A percentile compares a stretch with the other conserved stretches of the same genome.
Evolutionary conservation across 1,284 basidiomycete genomes (phyloP).

Genomic region (Pholiota adiposa): DNA sequence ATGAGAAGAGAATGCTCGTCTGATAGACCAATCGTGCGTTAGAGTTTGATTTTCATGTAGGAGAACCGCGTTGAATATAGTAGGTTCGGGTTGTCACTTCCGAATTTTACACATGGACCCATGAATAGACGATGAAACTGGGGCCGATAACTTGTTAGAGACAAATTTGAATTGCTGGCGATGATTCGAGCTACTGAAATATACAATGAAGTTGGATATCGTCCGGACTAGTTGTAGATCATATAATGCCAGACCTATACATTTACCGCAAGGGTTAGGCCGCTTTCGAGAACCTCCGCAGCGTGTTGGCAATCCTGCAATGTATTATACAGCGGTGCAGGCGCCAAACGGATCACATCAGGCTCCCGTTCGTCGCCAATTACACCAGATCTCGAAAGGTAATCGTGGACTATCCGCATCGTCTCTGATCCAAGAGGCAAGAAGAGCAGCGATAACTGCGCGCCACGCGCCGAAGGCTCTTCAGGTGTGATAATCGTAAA

Average conservation of each 20-base stretch:
- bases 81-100: not conserved
- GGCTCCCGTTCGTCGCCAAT: slow-evolving; percentile 90
- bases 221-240: too few species aligned
- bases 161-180: too few species aligned
- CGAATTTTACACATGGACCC: not conserved
- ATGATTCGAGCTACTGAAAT: too few species aligned
- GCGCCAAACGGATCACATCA: slow-evolving; percentile 87
- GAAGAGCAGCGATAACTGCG: slow-evolving; percentile 86
- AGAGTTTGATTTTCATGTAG: not conserved
- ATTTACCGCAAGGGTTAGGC: slow-evolving; percentile 37
- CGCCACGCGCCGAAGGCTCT: slow-evolving; percentile 70
- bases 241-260: too few species aligned
- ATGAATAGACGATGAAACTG: not conserved
- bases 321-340: slow-evolving; percentile 85
- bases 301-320: slow-evolving; percentile 77
- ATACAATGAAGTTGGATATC: too few species aligned
- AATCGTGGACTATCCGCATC: slow-evolving; percentile 75
- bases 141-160: not conserved
- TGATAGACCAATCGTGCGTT: not conserved
- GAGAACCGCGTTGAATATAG: not conserved
- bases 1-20: not conserved
- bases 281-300: slow-evolving; percentile 64
- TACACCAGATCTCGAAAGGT: slow-evolving; percentile 72
- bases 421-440: slow-evolving; percentile 61
- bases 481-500: slow-evolving; percentile 91